Evolutionary conservation across 2,329 filamentous ascomycete species (phyloP), one percentile per base, ranked within the genome.

Genomic region (Xylogone sp.): DNA sequence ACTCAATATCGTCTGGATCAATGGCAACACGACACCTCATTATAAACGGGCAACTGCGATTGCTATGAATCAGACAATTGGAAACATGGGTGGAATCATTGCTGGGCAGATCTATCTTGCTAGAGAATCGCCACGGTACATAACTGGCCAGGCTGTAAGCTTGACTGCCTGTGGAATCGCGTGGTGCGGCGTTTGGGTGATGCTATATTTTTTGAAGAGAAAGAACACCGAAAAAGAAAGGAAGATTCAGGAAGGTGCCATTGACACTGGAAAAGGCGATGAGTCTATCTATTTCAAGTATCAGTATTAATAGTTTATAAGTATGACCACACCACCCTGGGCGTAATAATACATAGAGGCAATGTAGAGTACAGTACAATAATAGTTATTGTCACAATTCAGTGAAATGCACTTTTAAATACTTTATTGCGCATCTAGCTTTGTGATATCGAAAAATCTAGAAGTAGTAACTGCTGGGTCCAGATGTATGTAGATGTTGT

Each of bases 41-140:
- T 75, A 75, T 55, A 62, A 70, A 4, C 68, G 75, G 3, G 75
- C 75, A 2, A 72, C 73, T 0, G 71, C 73, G 0, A 74, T 76
- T 44, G 75, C 74, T 8, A 59, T 75, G 46, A 70, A 75, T 51
- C 70, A 73, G 52, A 71, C 71, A 6, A 68, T 75, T 16, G 75
- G 71, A 1, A 77, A 77, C 51, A 68, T 68, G 1, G 74, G 74
- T 1, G 74, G 75, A 16, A 68, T 77, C 18, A 70, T 43, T 22
- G 56, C 56, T n/a, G 56, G 66, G 56, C 46, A 59, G 58, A 21
- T 62, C 42, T 45, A 59, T 57, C 21, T 39, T 39, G 34, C 34
- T 39, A 5, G 6, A 9, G 6, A 39, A 16, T 39, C 34, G 4
- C 34, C 34, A 9, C 13, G 13, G 4, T 39, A 39, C n/a, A 18